Evolutionary conservation across 495 filamentous ascomycete species (phyloP).

Genomic region (Pseudevernia furfuracea): DNA sequence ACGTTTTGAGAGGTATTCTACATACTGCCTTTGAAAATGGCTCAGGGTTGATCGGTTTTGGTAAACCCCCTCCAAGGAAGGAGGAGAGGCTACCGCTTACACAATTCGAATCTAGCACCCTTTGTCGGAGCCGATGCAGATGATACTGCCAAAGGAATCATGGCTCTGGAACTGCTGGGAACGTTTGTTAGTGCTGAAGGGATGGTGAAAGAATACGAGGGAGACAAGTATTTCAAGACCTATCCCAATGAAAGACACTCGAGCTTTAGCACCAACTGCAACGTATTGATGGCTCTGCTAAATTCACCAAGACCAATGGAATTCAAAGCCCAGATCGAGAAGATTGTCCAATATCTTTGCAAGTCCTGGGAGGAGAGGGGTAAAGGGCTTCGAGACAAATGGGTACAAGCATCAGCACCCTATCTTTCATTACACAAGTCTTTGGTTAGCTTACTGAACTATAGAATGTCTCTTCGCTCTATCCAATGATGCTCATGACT

Average conservation of each 20-base stretch:
- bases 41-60: background rate
- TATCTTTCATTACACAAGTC: background rate
- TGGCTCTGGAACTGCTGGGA: constrained; percentile 29
- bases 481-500: background rate
- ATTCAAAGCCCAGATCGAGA: background rate
- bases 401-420: constrained; percentile 1
- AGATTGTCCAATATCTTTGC: background rate
- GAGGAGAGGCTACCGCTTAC: background rate
- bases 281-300: constrained; percentile 34
- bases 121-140: constrained; percentile 38
- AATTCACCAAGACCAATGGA: constrained; percentile 11
- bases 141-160: constrained; percentile 40
- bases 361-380: background rate
- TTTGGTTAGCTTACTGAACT: background rate
- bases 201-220: constrained; percentile 33
- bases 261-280: constrained; percentile 39
- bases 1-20: background rate
- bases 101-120: constrained; percentile 11
- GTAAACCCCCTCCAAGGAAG: background rate
- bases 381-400: constrained; percentile 2
- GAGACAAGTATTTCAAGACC: constrained; percentile 31
- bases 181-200: constrained; percentile 14
- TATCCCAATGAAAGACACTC: constrained; percentile 33
- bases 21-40: too few relatives aligned
- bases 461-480: constrained; percentile 5